Conservation (phyloP, 257 asterid genomes). For the Marsdenia floribunda region DNA sequence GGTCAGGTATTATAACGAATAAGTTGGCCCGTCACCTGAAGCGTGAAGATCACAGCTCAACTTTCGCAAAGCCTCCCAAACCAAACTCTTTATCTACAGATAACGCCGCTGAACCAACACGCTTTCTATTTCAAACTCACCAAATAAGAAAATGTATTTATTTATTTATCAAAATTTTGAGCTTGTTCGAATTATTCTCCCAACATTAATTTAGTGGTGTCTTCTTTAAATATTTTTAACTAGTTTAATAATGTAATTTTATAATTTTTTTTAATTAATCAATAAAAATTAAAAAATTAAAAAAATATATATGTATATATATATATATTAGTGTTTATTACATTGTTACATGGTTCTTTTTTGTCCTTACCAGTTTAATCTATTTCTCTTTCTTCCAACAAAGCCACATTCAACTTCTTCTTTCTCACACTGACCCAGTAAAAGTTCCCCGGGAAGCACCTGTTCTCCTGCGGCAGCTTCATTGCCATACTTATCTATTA, state of each 20-base stretch:
- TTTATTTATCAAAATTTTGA: too few species aligned
- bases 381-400: slow-evolving; percentile 49
- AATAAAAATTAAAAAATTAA: too few species aligned
- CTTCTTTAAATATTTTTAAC: too few species aligned
- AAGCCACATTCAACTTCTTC: slow-evolving; percentile 83
- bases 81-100: not conserved
- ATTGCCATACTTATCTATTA: slow-evolving; percentile 94
- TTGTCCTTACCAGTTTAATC: slow-evolving; percentile 19
- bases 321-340: too few species aligned
- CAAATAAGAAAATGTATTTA: too few species aligned
- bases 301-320: too few species aligned
- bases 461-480: slow-evolving; percentile 63
- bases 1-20: not conserved
- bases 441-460: slow-evolving; percentile 80
- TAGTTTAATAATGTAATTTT: too few species aligned
- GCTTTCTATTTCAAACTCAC: not conserved
- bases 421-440: slow-evolving; percentile 97
- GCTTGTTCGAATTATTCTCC: too few species aligned
- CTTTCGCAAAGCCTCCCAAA: not conserved
- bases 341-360: slow-evolving; percentile 79
- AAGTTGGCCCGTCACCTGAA: not conserved
- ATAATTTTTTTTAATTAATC: too few species aligned
- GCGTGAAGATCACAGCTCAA: not conserved
- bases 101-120: not conserved
- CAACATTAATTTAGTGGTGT: too few species aligned